Base-by-base conservation (phyloP, 345 rosid genomes). In the Raphanus raphanistrum region DNA sequence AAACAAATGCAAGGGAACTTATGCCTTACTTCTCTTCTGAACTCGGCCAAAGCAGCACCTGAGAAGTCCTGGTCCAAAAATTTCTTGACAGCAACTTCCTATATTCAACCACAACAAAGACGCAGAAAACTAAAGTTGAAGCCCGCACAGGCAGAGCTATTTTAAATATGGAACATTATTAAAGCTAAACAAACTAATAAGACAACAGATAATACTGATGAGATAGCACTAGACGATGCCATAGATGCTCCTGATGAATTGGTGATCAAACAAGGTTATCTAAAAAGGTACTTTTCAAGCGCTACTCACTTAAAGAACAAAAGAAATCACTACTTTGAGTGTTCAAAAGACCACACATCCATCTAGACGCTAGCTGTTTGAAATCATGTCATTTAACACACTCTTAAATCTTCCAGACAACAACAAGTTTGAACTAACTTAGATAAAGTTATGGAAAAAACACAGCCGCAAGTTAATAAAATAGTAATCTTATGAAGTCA, bases 51-150 rank as follows among this genome's bases (percentile, higher is more conserved):
- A 73, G 98, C 98, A 80, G 89, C 97, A 58, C 98, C 99, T 21
- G 96, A 96, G 88, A 96, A 93, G 84, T 91, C 99, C 86, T 96
- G 99, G 79, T 96, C 99, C 82, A 96, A 85, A 82, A 93, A 96
- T 86, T 96, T 96, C 90, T 96, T 96, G 71, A 96, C 99, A 26
- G 99, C 98, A 72, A 93, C 99, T 89, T 96, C 99, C 99, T 96
- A 87, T 28, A 70, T 73, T 54, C 58, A 76, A 79, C 80, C 59
- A 73, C 80, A 73, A 84, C 82, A 78, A 84, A 43, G 76, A 76
- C 16, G 41, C 70, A 66, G 28, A 79, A 72, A 33, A 50, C 54
- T 43, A 79, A 66, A 59, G 31, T 27, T 72, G 63, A 72, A 58
- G 61, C 68, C n/a, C 32, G 43, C 13, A 55, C 73, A 71, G 35